Conservation (phyloP, 2,329 filamentous ascomycete genomes). For the Fusarium brevicatenulatum region DNA sequence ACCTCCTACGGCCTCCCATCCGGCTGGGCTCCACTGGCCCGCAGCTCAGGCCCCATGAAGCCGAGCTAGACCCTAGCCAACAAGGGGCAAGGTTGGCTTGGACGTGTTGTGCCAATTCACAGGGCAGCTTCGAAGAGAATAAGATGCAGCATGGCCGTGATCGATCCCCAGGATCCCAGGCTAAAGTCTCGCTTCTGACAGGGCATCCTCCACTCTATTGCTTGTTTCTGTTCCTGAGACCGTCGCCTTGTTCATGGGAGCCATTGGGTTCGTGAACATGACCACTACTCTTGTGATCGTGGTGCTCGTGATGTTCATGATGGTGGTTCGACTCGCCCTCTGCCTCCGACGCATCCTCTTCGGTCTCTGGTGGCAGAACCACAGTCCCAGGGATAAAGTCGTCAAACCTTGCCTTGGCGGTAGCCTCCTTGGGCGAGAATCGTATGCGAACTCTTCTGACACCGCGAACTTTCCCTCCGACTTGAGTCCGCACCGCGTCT, state of each 20-base stretch:
- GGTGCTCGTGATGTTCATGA: conserved; percentile 48
- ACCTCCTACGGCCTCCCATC: conserved; percentile 5
- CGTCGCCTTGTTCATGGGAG: conserved; percentile 36
- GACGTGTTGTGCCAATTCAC: neutral
- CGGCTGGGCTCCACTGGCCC: conserved; percentile 19
- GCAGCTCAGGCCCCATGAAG: conserved; percentile 11
- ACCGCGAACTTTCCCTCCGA: conserved; percentile 83
- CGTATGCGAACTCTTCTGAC: conserved; percentile 85
- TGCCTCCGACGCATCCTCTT: conserved; percentile 51
- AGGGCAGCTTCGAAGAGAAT: neutral
- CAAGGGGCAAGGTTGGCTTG: conserved; percentile 7
- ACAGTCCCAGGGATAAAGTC: conserved; percentile 79
- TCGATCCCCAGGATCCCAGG: conserved; percentile 8
- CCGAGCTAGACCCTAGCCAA: conserved; percentile 18
- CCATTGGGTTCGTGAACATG: conserved; percentile 32
- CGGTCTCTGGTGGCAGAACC: conserved; percentile 70
- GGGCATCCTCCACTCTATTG: conserved; percentile 31
- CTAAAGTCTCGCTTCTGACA: conserved; percentile 6
- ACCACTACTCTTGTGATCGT: conserved; percentile 46
- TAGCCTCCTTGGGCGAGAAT: conserved; percentile 77
- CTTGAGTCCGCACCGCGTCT: conserved; percentile 73
- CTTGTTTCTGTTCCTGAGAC: conserved; percentile 46
- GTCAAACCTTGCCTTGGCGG: conserved; percentile 70
- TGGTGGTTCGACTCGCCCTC: conserved; percentile 47
- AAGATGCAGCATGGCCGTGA: conserved; percentile 2